Evolutionary conservation across 208 protist species (phyloP).

Genomic region (Angomonas ambiguus): DNA sequence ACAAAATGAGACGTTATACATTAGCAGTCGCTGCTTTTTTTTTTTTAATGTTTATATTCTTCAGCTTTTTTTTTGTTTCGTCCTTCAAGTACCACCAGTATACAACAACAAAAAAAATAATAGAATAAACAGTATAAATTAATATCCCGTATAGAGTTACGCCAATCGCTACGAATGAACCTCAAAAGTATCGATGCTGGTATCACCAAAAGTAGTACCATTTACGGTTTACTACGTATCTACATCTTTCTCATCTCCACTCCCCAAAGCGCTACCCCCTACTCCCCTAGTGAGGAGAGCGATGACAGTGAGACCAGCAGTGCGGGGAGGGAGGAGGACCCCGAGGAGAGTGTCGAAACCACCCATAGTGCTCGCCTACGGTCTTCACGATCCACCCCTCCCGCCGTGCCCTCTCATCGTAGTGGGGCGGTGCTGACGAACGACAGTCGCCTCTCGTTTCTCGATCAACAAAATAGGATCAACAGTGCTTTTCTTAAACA

Average conservation of each 20-base stretch:
- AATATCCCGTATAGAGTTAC: too few species aligned
- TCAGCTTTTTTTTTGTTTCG: conserved; percentile 6
- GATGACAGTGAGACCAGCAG: background rate
- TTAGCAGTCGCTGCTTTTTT: too few species aligned
- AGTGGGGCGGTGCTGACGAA: background rate
- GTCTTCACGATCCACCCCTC: too few species aligned
- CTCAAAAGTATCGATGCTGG: background rate
- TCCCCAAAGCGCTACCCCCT: background rate
- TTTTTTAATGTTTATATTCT: background rate
- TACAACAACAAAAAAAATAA: background rate
- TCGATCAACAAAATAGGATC: background rate
- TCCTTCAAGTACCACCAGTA: background rate
- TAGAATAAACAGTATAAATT: too few species aligned
- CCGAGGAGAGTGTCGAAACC: background rate
- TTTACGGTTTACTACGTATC: background rate
- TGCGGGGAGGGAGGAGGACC: background rate
- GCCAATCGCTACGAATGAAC: too few species aligned
- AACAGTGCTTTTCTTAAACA: background rate
- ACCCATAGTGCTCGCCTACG: background rate
- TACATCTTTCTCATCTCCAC: conserved; percentile 1
- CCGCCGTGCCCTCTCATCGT: background rate
- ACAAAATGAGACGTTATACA: too few species aligned
- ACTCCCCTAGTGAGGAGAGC: background rate
- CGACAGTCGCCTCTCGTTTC: background rate
- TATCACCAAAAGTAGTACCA: background rate